Conservation (phyloP, 768 basidiomycete species). For the Auriscalpium orientale region DNA sequence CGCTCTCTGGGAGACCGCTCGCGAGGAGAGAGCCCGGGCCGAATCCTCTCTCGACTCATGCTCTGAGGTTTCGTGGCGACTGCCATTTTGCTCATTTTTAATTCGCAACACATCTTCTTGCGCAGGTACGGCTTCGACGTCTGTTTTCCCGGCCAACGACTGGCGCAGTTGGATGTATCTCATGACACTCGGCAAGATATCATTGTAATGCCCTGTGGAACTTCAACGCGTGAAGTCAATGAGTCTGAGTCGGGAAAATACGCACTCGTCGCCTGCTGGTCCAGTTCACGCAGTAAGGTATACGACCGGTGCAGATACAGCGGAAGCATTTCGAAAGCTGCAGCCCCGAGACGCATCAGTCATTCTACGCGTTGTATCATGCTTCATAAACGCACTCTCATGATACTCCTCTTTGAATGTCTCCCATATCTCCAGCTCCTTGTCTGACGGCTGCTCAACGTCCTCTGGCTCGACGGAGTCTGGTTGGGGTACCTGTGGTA, state of each 20-base stretch:
- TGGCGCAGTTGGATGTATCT: constrained; percentile 8
- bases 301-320: constrained; percentile 13
- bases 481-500: background rate
- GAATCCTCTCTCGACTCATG: too few relatives aligned
- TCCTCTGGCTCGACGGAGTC: background rate
- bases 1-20: too few relatives aligned
- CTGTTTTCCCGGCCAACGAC: background rate
- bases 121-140: too few relatives aligned
- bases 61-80: too few relatives aligned
- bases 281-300: constrained; percentile 11
- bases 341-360: background rate
- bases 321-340: constrained; percentile 14
- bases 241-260: background rate
- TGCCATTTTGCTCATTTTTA: too few relatives aligned
- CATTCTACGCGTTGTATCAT: too few relatives aligned
- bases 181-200: constrained; percentile 7
- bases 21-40: too few relatives aligned
- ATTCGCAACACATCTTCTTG: too few relatives aligned
- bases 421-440: constrained; percentile 8
- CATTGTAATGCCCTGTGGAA: constrained; percentile 5
- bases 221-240: background rate
- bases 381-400: background rate
- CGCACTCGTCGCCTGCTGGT: constrained; percentile 12
- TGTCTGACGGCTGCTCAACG: background rate
- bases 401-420: constrained; percentile 12